phyloP scores from a whole-genome alignment of 1,139 yeast species.

The Hyphopichia burtonii region DNA sequence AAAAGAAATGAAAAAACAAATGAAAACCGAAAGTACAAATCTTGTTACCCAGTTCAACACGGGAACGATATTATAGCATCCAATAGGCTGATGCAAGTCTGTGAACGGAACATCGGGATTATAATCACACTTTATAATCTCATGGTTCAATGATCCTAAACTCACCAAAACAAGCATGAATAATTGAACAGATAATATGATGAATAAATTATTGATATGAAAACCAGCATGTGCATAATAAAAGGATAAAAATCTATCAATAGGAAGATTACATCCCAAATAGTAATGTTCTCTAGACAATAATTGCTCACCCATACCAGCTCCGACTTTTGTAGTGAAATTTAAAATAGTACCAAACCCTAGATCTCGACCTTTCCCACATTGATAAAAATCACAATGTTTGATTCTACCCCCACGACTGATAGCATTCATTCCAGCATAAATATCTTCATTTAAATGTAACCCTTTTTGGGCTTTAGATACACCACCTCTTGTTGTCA shows the following conservation, averaged over 20 bases:
- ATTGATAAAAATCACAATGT: constrained; percentile 85
- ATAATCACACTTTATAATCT: constrained; percentile 56
- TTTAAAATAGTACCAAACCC: constrained; percentile 84
- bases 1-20: constrained; percentile 81
- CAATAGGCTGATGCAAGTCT: constrained; percentile 61
- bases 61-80: constrained; percentile 75
- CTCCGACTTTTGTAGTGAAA: constrained; percentile 86
- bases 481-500: constrained; percentile 89
- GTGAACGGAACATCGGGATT: constrained; percentile 57
- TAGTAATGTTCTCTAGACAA: constrained; percentile 82
- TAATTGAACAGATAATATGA: constrained; percentile 69
- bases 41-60: constrained; percentile 78
- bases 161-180: constrained; percentile 68
- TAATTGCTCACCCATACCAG: constrained; percentile 94
- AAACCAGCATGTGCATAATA: constrained; percentile 93
- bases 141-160: constrained; percentile 64
- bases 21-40: constrained; percentile 77
- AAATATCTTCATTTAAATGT: constrained; percentile 86
- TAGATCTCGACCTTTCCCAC: constrained; percentile 89
- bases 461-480: constrained; percentile 87
- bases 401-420: constrained; percentile 83
- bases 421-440: constrained; percentile 85
- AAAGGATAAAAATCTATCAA: constrained; percentile 79
- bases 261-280: constrained; percentile 74
- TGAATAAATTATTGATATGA: constrained; percentile 78